phyloP scores from a whole-genome alignment of 176 grass and related monocot species.

The Zea mays region DNA sequence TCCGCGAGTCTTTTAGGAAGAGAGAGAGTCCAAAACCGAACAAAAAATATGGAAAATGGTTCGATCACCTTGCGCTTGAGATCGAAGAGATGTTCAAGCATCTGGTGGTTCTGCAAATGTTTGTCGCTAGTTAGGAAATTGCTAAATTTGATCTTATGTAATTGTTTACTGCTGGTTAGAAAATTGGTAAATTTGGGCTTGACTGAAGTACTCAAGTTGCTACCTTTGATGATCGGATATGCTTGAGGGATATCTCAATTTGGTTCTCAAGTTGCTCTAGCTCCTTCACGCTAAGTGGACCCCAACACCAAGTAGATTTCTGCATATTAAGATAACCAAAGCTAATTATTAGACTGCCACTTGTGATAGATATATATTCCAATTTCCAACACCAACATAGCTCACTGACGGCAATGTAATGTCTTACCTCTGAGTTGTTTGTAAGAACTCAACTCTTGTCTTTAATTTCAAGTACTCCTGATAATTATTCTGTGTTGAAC shows the following conservation, averaged over 20 bases:
- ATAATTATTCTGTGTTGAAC: constrained; percentile 63
- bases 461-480: constrained; percentile 89
- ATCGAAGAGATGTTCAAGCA: constrained; percentile 75
- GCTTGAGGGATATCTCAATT: constrained; percentile 76
- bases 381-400: neutral
- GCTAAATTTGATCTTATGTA: neutral
- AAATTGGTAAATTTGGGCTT: too few relatives aligned
- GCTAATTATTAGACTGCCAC: neutral
- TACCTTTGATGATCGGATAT: constrained; percentile 78
- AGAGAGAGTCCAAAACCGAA: neutral
- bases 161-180: neutral
- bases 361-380: neutral
- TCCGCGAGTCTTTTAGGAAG: neutral
- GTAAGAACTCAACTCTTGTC: constrained; percentile 81
- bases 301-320: constrained; percentile 91
- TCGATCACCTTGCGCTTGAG: constrained; percentile 68
- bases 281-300: constrained; percentile 62
- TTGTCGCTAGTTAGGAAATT: constrained; percentile 12
- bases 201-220: neutral
- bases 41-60: neutral
- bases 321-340: constrained; percentile 5
- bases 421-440: constrained; percentile 75
- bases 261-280: constrained; percentile 85
- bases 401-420: neutral
- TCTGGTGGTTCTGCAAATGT: constrained; percentile 63